Evolutionary conservation across 306 rosid species (phyloP).

Genomic region (Malus fusca): DNA sequence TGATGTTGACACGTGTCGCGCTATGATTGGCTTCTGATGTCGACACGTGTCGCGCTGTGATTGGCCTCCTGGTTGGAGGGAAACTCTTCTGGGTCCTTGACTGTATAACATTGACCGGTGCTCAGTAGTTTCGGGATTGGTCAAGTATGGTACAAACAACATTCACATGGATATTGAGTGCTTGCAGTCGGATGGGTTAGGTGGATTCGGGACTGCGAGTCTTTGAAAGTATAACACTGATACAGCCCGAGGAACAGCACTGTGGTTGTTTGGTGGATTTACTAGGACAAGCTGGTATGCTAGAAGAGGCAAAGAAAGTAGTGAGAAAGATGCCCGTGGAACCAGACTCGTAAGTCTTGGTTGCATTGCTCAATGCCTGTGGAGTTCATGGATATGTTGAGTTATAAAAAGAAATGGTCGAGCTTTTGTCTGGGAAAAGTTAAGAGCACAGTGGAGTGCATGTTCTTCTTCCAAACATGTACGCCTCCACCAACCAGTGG

Average conservation of each 20-base stretch:
- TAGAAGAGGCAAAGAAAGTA: slow-evolving; percentile 36
- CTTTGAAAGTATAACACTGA: slow-evolving; percentile 26
- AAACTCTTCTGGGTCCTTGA: no score
- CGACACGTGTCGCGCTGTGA: no score
- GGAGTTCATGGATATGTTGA: slow-evolving; percentile 34
- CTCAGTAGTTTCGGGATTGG: no score
- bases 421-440: slow-evolving; percentile 22
- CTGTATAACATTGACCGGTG: no score
- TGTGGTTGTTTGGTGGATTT: slow-evolving; percentile 51
- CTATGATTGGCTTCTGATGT: no score
- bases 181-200: slow-evolving; percentile 40
- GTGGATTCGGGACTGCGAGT: slow-evolving; percentile 34
- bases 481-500: slow-evolving; percentile 36
- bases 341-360: slow-evolving; percentile 39
- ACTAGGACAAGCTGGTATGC: slow-evolving; percentile 39
- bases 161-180: slow-evolving; percentile 38
- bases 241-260: slow-evolving; percentile 34
- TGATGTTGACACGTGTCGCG: no score
- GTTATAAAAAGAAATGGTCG: slow-evolving; percentile 27
- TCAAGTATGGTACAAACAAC: no score
- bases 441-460: slow-evolving; percentile 37
- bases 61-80: no score
- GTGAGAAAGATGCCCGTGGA: slow-evolving; percentile 34
- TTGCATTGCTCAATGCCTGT: slow-evolving; percentile 47
- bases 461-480: slow-evolving; percentile 40